Evolutionary conservation across 495 filamentous ascomycete genomes (phyloP).

Genomic region (Talaromyces thailandensis): DNA sequence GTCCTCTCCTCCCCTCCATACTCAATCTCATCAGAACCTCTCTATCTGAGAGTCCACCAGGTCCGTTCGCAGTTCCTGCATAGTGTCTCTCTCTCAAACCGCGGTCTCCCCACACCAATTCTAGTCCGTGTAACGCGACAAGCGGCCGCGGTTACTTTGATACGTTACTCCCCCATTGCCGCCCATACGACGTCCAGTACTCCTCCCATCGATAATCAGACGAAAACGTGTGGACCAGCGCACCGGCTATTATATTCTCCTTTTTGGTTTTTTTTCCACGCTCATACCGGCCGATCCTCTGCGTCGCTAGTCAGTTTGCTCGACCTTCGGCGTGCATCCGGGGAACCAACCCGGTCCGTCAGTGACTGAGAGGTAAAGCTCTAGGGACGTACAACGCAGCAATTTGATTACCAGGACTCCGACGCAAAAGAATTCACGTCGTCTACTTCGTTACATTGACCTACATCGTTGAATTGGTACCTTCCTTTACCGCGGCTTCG

Average conservation of each 20-base stretch:
- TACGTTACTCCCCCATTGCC: background rate
- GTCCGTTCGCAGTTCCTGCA: slow-evolving; percentile 6
- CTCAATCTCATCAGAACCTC: background rate
- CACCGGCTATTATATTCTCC: background rate
- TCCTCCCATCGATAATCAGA: background rate
- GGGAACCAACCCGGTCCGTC: background rate
- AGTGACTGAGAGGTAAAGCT: background rate
- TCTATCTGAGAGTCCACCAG: background rate
- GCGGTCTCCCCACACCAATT: background rate
- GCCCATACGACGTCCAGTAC: slow-evolving; percentile 6
- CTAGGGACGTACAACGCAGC: background rate
- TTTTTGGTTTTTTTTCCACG: background rate
- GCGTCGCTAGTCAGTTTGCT: background rate
- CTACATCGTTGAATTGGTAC: background rate
- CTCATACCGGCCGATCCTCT: background rate
- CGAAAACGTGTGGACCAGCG: background rate
- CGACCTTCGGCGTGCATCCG: background rate
- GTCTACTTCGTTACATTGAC: background rate
- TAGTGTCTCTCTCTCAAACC: background rate
- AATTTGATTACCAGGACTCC: background rate
- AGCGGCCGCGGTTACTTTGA: slow-evolving; percentile 16
- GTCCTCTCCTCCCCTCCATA: slow-evolving; percentile 6
- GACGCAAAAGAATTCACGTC: background rate
- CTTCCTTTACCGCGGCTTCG: background rate
- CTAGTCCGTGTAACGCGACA: slow-evolving; percentile 7